A percentile compares a stretch with the other conserved stretches of the same genome.
Evolutionary conservation across 306 rosid genomes (phyloP).

Genomic region (Abrus pulchellus): DNA sequence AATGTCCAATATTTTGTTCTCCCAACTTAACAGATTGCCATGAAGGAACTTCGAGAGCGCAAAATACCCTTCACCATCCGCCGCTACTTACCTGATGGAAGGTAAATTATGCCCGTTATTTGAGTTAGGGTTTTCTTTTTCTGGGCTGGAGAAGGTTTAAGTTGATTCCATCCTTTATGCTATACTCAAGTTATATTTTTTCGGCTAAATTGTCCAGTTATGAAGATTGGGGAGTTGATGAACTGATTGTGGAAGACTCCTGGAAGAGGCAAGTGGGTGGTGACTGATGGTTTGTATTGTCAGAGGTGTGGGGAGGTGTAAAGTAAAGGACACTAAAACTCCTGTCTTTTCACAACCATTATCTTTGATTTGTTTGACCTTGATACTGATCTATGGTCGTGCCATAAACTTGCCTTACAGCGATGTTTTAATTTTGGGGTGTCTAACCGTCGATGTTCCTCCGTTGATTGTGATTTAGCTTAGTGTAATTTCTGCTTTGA

Average conservation of each 20-base stretch:
- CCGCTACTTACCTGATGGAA: slow-evolving; percentile 98
- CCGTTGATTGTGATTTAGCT: not conserved
- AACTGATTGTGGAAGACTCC: slow-evolving; percentile 94
- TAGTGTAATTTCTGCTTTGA: not conserved
- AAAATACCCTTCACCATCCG: slow-evolving; percentile 97
- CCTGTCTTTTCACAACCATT: not conserved
- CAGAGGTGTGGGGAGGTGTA: slow-evolving; percentile 14
- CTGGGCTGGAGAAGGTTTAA: not conserved
- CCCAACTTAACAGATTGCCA: slow-evolving; percentile 70
- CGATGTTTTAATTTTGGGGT: not conserved
- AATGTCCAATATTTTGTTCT: slow-evolving; percentile 33
- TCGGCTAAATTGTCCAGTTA: slow-evolving; percentile 60
- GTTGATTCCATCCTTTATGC: not conserved
- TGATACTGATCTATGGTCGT: slow-evolving; percentile 4
- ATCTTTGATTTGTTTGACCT: slow-evolving; percentile 32
- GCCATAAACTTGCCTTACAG: slow-evolving; percentile 10
- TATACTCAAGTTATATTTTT: slow-evolving; percentile 21
- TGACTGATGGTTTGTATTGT: slow-evolving; percentile 55
- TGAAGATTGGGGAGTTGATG: slow-evolving; percentile 99
- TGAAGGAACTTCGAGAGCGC: slow-evolving; percentile 96
- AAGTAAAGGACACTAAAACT: not conserved
- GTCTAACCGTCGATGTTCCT: not conserved
- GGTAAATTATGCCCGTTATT: slow-evolving; percentile 51
- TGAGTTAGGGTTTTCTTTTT: not conserved
- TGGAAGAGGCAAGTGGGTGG: slow-evolving; percentile 99